Evolutionary conservation across 2,329 filamentous ascomycete species (phyloP), one percentile per base, ranked within the genome.

Genomic region (Hymenoscyphus albidus): DNA sequence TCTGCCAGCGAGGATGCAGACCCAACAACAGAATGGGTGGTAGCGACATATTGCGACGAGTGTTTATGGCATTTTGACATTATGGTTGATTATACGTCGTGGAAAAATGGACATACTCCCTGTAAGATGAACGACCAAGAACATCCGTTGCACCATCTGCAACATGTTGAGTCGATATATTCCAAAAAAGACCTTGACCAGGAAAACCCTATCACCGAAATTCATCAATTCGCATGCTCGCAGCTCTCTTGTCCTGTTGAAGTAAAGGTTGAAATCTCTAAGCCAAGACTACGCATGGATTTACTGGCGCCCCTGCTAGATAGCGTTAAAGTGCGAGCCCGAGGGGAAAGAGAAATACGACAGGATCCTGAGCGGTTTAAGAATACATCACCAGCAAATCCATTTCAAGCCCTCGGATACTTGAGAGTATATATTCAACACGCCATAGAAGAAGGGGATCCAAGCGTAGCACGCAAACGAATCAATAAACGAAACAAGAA

Each of bases 41-140:
- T 88, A 35, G 83, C 87, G 16, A 81, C 86, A 3, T 81, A 86
- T 68, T 91, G 88, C 75, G 76, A 80, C 63, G 80, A 78, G 65
- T 91, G 88, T 73, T 83, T 85, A 61, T 80, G 81, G 71, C 88
- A 91, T 75, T 77, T 89, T 55, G 81, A 86, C 68, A 73, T 91
- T 27, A 77, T 77, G 12, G 79, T 88, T 40, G 80, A 83, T 65
- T 85, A 83, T 69, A 78, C 77, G 13, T 73, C 78, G n/a, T 74
- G 73, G 58, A 75, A 75, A 39, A 75, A 72, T 59, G 72, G 73
- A 22, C 64, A 66, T 62, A 64, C 60, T 22, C 67, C 71, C 16
- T 74, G 71, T 60, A 67, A 66, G 38, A 76, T 80, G 22, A 61
- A 63, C 5, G 85, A 78, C 62, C 66, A 71, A 12, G 76, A 80